Base-by-base conservation (phyloP, 1,139 yeast species). In the Saccharomyces hybrid region DNA sequence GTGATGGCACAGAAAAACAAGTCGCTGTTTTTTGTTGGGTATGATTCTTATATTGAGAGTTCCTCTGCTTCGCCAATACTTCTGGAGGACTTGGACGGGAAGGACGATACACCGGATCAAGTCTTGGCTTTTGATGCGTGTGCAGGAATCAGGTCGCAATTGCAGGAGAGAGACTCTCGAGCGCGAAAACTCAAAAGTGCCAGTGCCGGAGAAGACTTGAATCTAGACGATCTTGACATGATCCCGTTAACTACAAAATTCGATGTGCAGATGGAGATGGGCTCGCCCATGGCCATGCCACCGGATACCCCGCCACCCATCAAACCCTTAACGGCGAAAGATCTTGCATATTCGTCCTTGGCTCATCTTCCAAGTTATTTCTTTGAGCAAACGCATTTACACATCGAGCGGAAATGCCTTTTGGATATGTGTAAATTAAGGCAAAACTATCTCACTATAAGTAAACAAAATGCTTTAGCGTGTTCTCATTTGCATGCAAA, bases 141-240 rank as follows among this genome's bases (percentile, higher is more conserved):
- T 9, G 44, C 19, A 19, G 44, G 44, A 19, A 16, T 38, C n/a
- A 38, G 24, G 26, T 38, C 44, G 11, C 44, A 38, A 19, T n/a
- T 24, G 9, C 44, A 24, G 19, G 44, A 19, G 32, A 19, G n/a
- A 21, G 19, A 8, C 14, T 26, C 32, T 19, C 16, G 24, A 16
- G 47, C 14, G n/a, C 5, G 9, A 5, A 26, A 7, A 12, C 11
- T 16, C 49, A 12, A 21, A 6, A n/a, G 14, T 11, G 11, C 24
- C 29, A n/a, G 16, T 28, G 19, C 26, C 31, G 48, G n/a, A 8
- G 11, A 5, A 11, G 42, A 27, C 14, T 32, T 49, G n/a, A 42
- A 55, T 5, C 16, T 57, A 9, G 60, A 57, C 50, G 60, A 56
- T 49, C 29, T 55, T n/a, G 60, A 57, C 44, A 54, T 56, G 55